Evolutionary conservation across 805 yeast species (phyloP).

Genomic region (Ogataea ganodermae): DNA sequence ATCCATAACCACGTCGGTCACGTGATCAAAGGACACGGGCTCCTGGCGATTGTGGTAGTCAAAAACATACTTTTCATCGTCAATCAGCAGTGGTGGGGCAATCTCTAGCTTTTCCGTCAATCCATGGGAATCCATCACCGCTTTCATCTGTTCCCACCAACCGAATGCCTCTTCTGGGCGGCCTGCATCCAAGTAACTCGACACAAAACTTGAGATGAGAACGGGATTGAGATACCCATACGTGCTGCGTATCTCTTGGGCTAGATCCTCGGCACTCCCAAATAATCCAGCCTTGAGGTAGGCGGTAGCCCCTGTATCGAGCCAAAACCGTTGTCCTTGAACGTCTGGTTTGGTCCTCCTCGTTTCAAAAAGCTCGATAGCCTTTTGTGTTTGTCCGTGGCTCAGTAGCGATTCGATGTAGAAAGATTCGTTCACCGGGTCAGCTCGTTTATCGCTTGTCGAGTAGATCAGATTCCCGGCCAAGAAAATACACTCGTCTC

Average conservation of each 20-base stretch:
- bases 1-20: slow-evolving; percentile 27
- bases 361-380: slow-evolving; percentile 39
- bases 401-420: slow-evolving; percentile 47
- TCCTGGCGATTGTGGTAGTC: slow-evolving; percentile 33
- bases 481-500: slow-evolving; percentile 38
- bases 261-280: slow-evolving; percentile 39
- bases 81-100: slow-evolving; percentile 25
- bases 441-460: slow-evolving; percentile 45
- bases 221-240: slow-evolving; percentile 41
- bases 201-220: slow-evolving; percentile 38
- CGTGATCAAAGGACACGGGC: slow-evolving; percentile 29
- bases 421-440: slow-evolving; percentile 52
- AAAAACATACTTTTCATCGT: slow-evolving; percentile 25
- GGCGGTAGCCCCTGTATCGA: slow-evolving; percentile 48
- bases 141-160: slow-evolving; percentile 36
- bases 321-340: slow-evolving; percentile 50
- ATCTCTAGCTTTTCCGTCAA: slow-evolving; percentile 23
- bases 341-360: slow-evolving; percentile 38
- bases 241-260: slow-evolving; percentile 29
- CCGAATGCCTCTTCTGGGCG: slow-evolving; percentile 31
- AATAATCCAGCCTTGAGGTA: slow-evolving; percentile 38
- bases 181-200: slow-evolving; percentile 32
- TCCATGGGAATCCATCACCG: slow-evolving; percentile 29
- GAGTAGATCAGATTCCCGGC: slow-evolving; percentile 47
- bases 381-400: slow-evolving; percentile 37